Percentiles rank a stretch among this genome's conserved stretches.
phyloP scores from a whole-genome alignment of 345 rosid genomes.

The Isatis tinctoria region DNA sequence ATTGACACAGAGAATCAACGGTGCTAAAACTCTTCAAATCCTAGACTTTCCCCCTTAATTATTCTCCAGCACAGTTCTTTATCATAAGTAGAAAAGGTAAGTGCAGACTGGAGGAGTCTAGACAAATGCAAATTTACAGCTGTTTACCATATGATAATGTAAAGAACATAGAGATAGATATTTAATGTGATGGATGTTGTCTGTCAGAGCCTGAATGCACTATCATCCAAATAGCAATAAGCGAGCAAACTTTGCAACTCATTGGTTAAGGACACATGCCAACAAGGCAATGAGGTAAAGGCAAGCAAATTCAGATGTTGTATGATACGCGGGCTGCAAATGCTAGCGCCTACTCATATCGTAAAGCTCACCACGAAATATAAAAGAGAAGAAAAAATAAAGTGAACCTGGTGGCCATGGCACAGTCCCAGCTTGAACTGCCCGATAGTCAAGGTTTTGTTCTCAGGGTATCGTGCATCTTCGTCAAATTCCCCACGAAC shows the following conservation, averaged over 20 bases:
- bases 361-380: not conserved
- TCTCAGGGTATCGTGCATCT: constrained; percentile 79
- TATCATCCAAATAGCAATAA: not conserved
- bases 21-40: not conserved
- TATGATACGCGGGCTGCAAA: not conserved
- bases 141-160: not conserved
- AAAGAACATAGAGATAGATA: not conserved
- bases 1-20: not conserved
- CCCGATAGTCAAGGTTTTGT: constrained; percentile 79
- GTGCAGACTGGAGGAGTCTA: not conserved
- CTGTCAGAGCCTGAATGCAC: not conserved
- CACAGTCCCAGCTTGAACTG: constrained; percentile 93
- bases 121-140: not conserved
- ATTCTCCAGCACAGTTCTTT: not conserved
- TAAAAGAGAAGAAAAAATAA: not conserved
- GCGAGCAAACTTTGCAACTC: not conserved
- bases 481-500: constrained; percentile 87
- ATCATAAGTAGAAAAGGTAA: not conserved
- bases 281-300: not conserved
- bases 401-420: constrained; percentile 89
- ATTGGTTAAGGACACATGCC: not conserved
- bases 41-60: not conserved
- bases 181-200: not conserved
- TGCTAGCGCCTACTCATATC: not conserved
- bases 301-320: not conserved